Conservation (phyloP, 176 grass and related monocot genomes). For the Juncus effusus region DNA sequence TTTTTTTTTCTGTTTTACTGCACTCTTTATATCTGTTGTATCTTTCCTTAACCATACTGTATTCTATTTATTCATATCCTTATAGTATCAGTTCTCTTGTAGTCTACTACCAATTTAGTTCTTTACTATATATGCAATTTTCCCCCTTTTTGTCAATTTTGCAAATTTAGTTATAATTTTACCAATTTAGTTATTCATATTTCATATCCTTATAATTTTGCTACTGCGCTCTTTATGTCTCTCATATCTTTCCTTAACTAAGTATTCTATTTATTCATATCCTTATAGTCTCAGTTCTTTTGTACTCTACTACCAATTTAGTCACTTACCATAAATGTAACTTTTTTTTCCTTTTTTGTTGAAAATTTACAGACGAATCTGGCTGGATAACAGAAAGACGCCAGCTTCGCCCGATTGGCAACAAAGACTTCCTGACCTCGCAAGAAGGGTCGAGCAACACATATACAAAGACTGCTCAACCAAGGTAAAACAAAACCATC, state of each 20-base stretch:
- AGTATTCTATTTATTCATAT: neutral
- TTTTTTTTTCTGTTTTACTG: constrained; percentile 5
- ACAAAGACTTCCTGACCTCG: constrained; percentile 34
- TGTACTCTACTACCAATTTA: neutral
- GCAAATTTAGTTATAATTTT: no score
- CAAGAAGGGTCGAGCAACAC: constrained; percentile 29
- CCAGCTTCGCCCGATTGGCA: constrained; percentile 19
- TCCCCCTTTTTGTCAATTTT: neutral
- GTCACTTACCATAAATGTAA: neutral
- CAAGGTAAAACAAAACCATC: constrained; percentile 37
- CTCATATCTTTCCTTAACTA: no score
- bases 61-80: neutral
- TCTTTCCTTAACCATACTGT: no score
- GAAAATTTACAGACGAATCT: constrained; percentile 26
- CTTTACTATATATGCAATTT: neutral
- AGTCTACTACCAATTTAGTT: neutral
- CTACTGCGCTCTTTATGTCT: neutral
- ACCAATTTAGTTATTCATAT: no score
- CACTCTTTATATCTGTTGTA: neutral
- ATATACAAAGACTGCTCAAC: constrained; percentile 52
- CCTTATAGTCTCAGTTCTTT: neutral
- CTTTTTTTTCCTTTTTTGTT: neutral
- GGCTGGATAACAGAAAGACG: constrained; percentile 29
- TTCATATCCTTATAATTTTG: no score
- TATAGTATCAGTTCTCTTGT: constrained; percentile 1